phyloP scores from a whole-genome alignment of 169 alveolate species.

The Babesia ovis region DNA sequence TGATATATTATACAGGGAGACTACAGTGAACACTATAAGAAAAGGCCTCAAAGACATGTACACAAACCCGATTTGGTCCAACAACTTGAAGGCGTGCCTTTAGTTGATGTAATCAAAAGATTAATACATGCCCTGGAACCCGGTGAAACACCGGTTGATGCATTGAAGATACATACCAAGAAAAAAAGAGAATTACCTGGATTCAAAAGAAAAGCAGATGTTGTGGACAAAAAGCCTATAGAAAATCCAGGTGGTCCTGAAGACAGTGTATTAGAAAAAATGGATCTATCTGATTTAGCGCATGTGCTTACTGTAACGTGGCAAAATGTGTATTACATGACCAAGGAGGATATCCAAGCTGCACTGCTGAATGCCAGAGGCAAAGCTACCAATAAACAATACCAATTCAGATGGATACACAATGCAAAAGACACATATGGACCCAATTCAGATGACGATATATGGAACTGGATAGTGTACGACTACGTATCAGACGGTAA shows the following conservation, averaged over 20 bases:
- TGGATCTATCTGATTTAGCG: constrained; percentile 54
- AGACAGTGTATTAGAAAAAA: constrained; percentile 5
- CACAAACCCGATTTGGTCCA: constrained; percentile 18
- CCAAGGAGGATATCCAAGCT: constrained; percentile 50
- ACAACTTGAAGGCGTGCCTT: constrained; percentile 35
- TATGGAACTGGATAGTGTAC: constrained; percentile 52
- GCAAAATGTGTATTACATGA: constrained; percentile 66
- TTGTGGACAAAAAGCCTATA: neutral
- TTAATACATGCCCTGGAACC: constrained; percentile 36
- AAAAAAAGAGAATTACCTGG: constrained; percentile 10
- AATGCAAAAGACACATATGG: constrained; percentile 41
- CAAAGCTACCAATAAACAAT: constrained; percentile 1
- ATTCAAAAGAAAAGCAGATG: neutral
- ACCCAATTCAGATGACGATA: constrained; percentile 50
- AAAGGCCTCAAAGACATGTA: constrained; percentile 7
- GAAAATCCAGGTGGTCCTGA: neutral
- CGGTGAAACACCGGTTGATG: constrained; percentile 54
- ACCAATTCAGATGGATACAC: constrained; percentile 60
- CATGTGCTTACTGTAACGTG: constrained; percentile 60
- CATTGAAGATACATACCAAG: neutral
- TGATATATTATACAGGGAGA: neutral
- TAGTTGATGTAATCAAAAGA: constrained; percentile 40
- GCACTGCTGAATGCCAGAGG: constrained; percentile 27
- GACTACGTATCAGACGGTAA: constrained; percentile 55
- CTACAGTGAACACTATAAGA: neutral